phyloP scores from a whole-genome alignment of 106 monocot species.

The Alisma plantagoaquatica region DNA sequence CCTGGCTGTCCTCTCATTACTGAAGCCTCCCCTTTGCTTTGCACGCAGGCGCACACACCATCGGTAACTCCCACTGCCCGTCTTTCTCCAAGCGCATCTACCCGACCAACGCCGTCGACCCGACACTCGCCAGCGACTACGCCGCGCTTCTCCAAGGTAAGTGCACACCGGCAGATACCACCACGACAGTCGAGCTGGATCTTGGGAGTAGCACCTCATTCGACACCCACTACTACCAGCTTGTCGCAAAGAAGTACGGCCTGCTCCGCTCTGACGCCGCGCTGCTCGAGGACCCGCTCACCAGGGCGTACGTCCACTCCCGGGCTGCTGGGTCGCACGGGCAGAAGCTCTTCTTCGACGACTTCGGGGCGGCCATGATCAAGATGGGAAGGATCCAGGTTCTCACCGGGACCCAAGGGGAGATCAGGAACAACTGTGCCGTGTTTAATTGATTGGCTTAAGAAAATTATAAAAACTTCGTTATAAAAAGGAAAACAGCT shows the following conservation, averaged over 20 bases:
- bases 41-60: constrained; percentile 14
- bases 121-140: constrained; percentile 34
- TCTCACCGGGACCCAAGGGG: constrained; percentile 44
- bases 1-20: background rate
- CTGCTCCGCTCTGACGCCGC: constrained; percentile 38
- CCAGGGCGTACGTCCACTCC: constrained; percentile 15
- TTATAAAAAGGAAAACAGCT: too few species aligned
- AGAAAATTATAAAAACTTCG: too few species aligned
- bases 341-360: constrained; percentile 26
- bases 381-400: constrained; percentile 55
- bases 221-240: constrained; percentile 45
- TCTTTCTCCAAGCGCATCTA: constrained; percentile 5
- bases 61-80: constrained; percentile 14
- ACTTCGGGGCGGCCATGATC: constrained; percentile 51
- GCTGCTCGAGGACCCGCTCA: constrained; percentile 20
- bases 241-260: constrained; percentile 26
- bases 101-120: constrained; percentile 24
- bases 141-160: constrained; percentile 15
- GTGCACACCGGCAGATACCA: constrained; percentile 26
- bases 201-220: constrained; percentile 52
- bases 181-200: constrained; percentile 39
- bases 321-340: background rate
- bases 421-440: constrained; percentile 50
- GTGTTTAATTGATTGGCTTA: constrained; percentile 48
- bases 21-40: background rate